Base-by-base conservation (phyloP, 495 filamentous ascomycete species). In the Clohesyomyces aquaticus region DNA sequence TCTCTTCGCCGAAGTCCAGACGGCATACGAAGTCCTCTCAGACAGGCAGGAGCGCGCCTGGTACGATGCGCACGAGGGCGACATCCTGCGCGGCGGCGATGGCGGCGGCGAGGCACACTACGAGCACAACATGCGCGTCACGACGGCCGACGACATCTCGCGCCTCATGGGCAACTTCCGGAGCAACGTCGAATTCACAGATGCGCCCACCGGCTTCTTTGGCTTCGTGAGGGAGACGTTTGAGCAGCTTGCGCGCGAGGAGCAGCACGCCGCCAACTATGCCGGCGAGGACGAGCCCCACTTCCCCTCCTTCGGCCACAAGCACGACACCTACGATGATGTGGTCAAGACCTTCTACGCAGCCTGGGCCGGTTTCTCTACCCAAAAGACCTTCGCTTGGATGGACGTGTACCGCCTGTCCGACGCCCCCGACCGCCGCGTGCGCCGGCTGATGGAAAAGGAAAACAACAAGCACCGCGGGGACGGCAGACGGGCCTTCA, bases 21-120 rank as follows among this genome's bases (percentile, higher is more conserved):
- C 91, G 10, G 94, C 94, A 38, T 96, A 98, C 74, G 92, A 98
- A 72, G 85, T 98, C 21, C 86, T 99, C 1, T 95, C 92, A 16
- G 95, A 99, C 73, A 86, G 91, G 8, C 93, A 98, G 73, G 94
- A 99, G 73, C 86, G 95, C 48, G 88, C 93, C 9, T 98, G 94
- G 94, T 99, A 99, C 75, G 93, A 99, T 71, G 89, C 91, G 22
- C 94, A 99, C 70, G 88, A 91, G 53, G 88, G 91, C 64, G 87
- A 86, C 14, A 91, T 98, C 50, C 78, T 97, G 52, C 81, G 84
- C 1, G 86, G 83, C 14, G 80, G 84, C 53, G 80, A 85, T 47
- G 80, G 74, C 43, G 74, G 76, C 29, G 76, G 68, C 14, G 75
- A 73, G 18, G 75, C 65, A 9, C 76, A 80, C 43, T 89, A 84